These are phyloP conservation scores for Mycena belliarum DNA, from an alignment of 768 basidiomycete genomes.

Conservation along the genomic window DNA sequence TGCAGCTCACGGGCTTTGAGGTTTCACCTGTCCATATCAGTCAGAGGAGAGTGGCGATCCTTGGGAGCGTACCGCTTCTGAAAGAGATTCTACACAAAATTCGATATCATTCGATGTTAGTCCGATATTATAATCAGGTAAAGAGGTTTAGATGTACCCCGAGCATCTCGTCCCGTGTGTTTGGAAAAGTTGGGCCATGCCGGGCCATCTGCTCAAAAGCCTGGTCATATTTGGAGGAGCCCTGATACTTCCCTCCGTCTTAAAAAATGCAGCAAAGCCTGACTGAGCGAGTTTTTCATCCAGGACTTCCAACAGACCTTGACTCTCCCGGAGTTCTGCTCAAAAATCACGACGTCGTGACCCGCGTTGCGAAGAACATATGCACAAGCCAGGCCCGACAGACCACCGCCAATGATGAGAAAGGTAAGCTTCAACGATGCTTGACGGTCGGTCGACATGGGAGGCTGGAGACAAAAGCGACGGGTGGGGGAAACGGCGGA, in stretches of 20 bases:
- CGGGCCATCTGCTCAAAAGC: slow-evolving; percentile 10
- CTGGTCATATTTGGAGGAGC: slow-evolving; percentile 17
- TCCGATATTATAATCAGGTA: too few relatives aligned
- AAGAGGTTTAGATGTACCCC: not conserved
- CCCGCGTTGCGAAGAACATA: slow-evolving; percentile 28
- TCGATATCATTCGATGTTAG: too few relatives aligned
- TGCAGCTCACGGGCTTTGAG: slow-evolving; percentile 4
- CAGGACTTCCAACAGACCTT: not conserved
- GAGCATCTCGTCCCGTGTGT: not conserved
- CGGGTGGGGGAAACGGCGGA: not conserved
- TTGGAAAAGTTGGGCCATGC: slow-evolving; percentile 4
- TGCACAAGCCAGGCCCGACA: slow-evolving; percentile 35
- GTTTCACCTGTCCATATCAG: not conserved
- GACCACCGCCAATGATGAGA: slow-evolving; percentile 37
- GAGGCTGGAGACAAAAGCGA: not conserved
- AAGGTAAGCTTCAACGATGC: slow-evolving; percentile 28
- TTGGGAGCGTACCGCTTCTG: slow-evolving; percentile 1
- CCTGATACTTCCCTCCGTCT: slow-evolving; percentile 13
- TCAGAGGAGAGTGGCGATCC: not conserved
- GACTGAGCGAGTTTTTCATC: not conserved
- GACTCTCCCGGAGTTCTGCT: not conserved
- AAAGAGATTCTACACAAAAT: slow-evolving; percentile 6
- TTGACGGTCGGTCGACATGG: not conserved
- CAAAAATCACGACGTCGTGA: slow-evolving; percentile 9
- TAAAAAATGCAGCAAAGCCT: not conserved